phyloP scores from a whole-genome alignment of 768 basidiomycete species.

The Sporobolomyces pararoseus region DNA sequence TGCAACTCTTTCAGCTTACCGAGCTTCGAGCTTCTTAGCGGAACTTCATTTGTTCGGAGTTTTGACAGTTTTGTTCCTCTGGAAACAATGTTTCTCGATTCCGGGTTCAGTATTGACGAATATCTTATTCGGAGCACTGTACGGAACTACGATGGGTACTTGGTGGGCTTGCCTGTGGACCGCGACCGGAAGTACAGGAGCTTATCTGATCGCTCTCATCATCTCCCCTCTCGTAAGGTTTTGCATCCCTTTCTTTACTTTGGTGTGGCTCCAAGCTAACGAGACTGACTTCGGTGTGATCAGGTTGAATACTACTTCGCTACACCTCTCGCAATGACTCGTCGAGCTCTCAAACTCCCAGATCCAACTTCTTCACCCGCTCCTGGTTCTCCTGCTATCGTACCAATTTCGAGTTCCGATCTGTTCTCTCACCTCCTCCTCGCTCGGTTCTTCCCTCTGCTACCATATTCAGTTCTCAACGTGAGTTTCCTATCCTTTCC shows the following conservation, averaged over 20 bases:
- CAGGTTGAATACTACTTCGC: conserved; percentile 45
- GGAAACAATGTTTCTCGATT: conserved; percentile 46
- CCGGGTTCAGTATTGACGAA: conserved; percentile 45
- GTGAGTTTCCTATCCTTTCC: too few species aligned
- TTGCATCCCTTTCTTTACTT: background rate
- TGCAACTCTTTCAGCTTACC: conserved; percentile 36
- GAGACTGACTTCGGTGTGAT: background rate
- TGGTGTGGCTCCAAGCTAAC: background rate
- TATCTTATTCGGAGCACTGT: conserved; percentile 46
- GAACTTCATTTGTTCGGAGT: conserved; percentile 44
- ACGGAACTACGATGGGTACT: conserved; percentile 42
- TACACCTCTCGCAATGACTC: conserved; percentile 39
- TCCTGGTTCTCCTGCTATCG: background rate
- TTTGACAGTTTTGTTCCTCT: conserved; percentile 43
- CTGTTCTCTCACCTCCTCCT: conserved; percentile 45
- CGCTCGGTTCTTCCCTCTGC: conserved; percentile 45
- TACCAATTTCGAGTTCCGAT: conserved; percentile 32
- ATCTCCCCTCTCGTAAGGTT: conserved; percentile 43
- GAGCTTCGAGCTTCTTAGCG: conserved; percentile 35
- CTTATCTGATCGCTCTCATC: conserved; percentile 44
- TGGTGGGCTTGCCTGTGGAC: conserved; percentile 45
- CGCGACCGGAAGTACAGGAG: conserved; percentile 42
- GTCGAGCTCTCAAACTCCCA: conserved; percentile 38
- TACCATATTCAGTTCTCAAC: conserved; percentile 46
- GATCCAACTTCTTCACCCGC: background rate